phyloP scores from a whole-genome alignment of 108 stramenopile genomes.

The Skeletonema menzelii region DNA sequence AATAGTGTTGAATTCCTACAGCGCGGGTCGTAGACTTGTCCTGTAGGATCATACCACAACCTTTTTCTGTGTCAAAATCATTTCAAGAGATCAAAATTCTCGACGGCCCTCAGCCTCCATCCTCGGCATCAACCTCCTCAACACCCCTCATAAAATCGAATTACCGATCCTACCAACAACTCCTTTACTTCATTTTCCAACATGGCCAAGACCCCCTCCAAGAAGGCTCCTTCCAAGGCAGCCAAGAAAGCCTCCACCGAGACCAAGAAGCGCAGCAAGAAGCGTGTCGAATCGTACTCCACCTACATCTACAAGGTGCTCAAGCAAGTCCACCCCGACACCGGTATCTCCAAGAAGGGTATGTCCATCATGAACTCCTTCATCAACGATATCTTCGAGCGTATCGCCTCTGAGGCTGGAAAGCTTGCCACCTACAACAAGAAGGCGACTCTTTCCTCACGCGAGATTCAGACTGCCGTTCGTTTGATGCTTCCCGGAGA shows the following conservation, averaged over 20 bases:
- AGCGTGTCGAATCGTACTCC: conserved; percentile 84
- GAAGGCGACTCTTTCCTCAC: conserved; percentile 89
- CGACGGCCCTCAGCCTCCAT: neutral
- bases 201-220: conserved; percentile 51
- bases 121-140: neutral
- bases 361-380: conserved; percentile 97
- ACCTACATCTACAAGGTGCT: conserved; percentile 95
- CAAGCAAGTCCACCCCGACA: conserved; percentile 89
- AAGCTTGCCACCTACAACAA: conserved; percentile 92
- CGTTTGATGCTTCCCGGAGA: conserved; percentile 93
- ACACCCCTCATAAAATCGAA: neutral
- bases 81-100: neutral
- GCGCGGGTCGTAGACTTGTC: neutral
- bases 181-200: conserved; percentile 5
- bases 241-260: conserved; percentile 12
- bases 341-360: conserved; percentile 90
- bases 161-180: too few relatives aligned
- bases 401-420: conserved; percentile 88
- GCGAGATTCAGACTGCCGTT: conserved; percentile 94
- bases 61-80: neutral
- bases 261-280: conserved; percentile 55
- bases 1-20: neutral
- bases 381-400: conserved; percentile 94
- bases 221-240: too few relatives aligned
- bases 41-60: neutral